Evolutionary conservation across 148 eudicot genomes (phyloP).

Genomic region (Vaccinium macrocarpon): DNA sequence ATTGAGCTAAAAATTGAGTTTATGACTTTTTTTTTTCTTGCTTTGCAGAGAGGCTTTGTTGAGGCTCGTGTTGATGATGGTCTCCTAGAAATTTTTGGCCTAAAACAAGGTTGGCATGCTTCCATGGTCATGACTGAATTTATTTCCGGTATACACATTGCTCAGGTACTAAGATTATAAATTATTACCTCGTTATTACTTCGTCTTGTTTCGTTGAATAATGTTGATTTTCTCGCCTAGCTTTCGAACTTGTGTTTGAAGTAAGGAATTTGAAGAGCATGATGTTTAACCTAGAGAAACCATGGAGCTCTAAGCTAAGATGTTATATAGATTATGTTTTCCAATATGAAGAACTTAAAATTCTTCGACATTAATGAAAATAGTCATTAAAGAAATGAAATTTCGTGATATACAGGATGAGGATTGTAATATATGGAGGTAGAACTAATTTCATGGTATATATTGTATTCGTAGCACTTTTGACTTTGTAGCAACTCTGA

Average conservation of each 20-base stretch:
- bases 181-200: not conserved
- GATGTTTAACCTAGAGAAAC: not conserved
- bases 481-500: not conserved
- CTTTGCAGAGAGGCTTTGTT: slow-evolving; percentile 78
- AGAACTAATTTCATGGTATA: not conserved
- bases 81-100: slow-evolving; percentile 75
- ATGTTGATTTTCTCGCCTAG: not conserved
- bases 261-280: not conserved
- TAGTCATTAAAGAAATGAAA: not conserved
- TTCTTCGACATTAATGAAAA: not conserved
- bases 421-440: not conserved
- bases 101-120: slow-evolving; percentile 98
- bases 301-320: not conserved
- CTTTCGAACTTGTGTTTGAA: not conserved
- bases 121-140: slow-evolving; percentile 90
- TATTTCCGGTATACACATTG: slow-evolving; percentile 87
- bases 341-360: not conserved
- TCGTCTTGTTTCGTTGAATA: not conserved
- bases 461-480: too few species aligned
- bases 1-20: not conserved
- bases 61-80: slow-evolving; percentile 90
- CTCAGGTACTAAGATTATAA: slow-evolving; percentile 50
- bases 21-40: not conserved
- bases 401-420: not conserved
- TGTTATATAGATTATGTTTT: not conserved